Evolutionary conservation across 108 stramenopile genomes (phyloP), one percentile per base, ranked within the genome.

Genomic region (Skeletonema grethae): DNA sequence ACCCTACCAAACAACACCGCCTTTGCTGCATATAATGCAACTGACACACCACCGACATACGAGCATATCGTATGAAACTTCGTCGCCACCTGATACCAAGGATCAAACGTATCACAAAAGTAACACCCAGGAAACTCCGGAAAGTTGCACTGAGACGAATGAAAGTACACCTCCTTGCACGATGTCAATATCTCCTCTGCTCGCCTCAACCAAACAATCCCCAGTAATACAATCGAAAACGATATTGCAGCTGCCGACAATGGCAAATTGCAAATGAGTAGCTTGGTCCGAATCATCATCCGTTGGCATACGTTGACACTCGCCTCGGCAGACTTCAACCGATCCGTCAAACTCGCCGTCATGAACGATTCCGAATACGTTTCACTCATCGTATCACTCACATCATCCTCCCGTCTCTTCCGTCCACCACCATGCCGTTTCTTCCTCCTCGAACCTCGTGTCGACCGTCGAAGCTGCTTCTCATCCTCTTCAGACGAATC

Each of bases 201-300:
- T 67, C 87, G 90, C 46, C 88, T 90, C 73, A 90, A 88, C 92
- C 92, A 93, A 28, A 89, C 89, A 8, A 90, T 87, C 2, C 92
- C 92, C 10, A 93, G 62, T 1, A 84, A 75, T 1, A 84, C 89
- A 31, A 87, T 75, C 4, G 89, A 83, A 65, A 93, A 69, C 12
- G 89, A 89, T 50, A 93, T 75, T 8, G 86, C 89, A 30, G 85
- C 82, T 32, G 87, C 86, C n/a, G 89, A 88, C 22, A 90, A 64
- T 12, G 92, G 92, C 39, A 93, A 65, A 65, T 93, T 93, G 25
- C 77, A 81, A 56, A 90, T 38, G 15, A 92, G 82, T 8, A 82
- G 61, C 75, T 92, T 79, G 34, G 67, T 32, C 31, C 34, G 53
- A 35, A 68, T 28, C 9, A 61, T 24, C 30, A 67, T 12, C 20